Evolutionary conservation across 305 asterid genomes (phyloP).

Genomic region (Fraxinus greggii): DNA sequence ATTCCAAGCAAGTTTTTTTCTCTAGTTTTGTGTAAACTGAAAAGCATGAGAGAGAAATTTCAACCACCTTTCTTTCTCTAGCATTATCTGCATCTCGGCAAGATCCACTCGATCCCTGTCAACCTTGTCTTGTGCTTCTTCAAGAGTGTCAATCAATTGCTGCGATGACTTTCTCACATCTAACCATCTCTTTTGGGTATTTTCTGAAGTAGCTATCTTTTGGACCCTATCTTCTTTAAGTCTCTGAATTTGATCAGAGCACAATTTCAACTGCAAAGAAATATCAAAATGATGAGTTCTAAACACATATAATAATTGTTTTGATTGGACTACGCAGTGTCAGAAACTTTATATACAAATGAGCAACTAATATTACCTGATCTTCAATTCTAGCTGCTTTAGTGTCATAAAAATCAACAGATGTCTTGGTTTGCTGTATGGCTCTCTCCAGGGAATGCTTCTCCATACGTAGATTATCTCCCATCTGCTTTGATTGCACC

Average conservation of each 20-base stretch:
- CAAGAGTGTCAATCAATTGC: slow-evolving; percentile 52
- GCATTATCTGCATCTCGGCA: slow-evolving; percentile 74
- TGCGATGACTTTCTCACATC: slow-evolving; percentile 64
- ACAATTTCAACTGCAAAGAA: slow-evolving; percentile 67
- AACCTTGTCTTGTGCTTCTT: slow-evolving; percentile 68
- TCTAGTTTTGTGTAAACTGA: slow-evolving; percentile 3
- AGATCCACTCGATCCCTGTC: slow-evolving; percentile 59
- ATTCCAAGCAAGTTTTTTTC: not conserved
- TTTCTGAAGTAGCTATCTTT: slow-evolving; percentile 50
- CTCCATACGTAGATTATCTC: slow-evolving; percentile 60
- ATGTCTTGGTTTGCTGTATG: slow-evolving; percentile 57
- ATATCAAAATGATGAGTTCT: slow-evolving; percentile 21
- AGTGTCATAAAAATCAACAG: slow-evolving; percentile 51
- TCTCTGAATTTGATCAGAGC: slow-evolving; percentile 71
- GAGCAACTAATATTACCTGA: slow-evolving; percentile 54
- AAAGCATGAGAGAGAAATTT: slow-evolving; percentile 6
- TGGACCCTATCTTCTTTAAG: slow-evolving; percentile 67
- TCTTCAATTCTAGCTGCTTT: slow-evolving; percentile 83
- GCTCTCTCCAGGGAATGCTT: slow-evolving; percentile 60
- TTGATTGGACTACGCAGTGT: slow-evolving; percentile 4
- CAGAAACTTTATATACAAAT: slow-evolving; percentile 1
- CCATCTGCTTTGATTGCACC: slow-evolving; percentile 65
- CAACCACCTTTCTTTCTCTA: slow-evolving; percentile 80
- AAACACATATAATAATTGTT: not conserved
- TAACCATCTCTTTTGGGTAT: slow-evolving; percentile 50